phyloP scores from a whole-genome alignment of 306 rosid genomes.

The Malus fusca region DNA sequence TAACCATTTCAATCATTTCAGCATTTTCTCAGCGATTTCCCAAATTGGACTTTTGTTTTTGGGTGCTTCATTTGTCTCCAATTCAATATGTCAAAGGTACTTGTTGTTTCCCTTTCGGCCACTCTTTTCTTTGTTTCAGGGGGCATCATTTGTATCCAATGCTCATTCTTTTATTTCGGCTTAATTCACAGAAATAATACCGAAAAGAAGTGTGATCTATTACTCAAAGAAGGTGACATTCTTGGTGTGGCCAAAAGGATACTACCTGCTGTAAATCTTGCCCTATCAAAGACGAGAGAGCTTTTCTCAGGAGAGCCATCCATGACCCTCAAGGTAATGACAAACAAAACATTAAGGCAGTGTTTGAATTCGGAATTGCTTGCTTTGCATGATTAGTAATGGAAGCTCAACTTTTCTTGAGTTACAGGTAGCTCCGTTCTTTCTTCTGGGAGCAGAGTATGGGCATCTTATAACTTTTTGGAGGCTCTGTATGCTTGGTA shows the following conservation, averaged over 20 bases:
- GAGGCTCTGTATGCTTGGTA: constrained; percentile 77
- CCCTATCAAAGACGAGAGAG: constrained; percentile 44
- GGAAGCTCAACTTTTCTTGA: constrained; percentile 2
- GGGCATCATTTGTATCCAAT: constrained; percentile 59
- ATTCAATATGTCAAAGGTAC: constrained; percentile 64
- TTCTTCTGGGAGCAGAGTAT: constrained; percentile 75
- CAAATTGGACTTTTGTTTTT: constrained; percentile 55
- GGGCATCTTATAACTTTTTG: constrained; percentile 71
- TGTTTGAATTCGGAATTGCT: not conserved
- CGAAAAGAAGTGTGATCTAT: constrained; percentile 29
- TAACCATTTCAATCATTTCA: constrained; percentile 20
- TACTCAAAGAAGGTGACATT: constrained; percentile 71
- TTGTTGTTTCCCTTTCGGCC: not conserved
- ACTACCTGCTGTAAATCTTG: constrained; percentile 65
- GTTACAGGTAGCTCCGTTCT: constrained; percentile 67
- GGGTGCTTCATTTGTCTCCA: constrained; percentile 64
- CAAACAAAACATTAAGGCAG: not conserved
- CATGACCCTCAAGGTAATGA: constrained; percentile 73
- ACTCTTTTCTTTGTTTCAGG: constrained; percentile 20
- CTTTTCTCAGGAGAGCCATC: constrained; percentile 83
- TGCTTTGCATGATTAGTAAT: not conserved
- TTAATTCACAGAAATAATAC: constrained; percentile 38
- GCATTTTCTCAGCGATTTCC: constrained; percentile 63
- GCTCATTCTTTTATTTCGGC: not conserved
- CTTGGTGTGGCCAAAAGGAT: constrained; percentile 44